Evolutionary conservation across 2,329 filamentous ascomycete species (phyloP), one percentile per base, ranked within the genome.

Genomic region (Fulvia fulva): DNA sequence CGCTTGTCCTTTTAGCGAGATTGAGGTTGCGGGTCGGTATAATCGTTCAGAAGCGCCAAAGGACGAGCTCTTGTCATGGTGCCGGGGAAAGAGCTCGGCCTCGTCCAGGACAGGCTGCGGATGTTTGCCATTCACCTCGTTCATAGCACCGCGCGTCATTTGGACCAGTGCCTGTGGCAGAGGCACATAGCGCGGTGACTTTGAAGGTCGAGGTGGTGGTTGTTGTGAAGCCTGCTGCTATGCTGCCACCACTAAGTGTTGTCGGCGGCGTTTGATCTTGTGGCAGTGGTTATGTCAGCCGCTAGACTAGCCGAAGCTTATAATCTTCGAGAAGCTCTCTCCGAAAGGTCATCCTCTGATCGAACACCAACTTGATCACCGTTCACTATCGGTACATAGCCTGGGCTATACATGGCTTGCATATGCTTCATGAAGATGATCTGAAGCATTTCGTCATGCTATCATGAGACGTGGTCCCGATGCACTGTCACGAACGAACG

Each of bases 71-170:
- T 62, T 61, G 52, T 62, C 55, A 43, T 56, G 52, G 47, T 62
- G 51, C 46, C 53, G 49, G 30, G 58, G 51, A 26, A 58, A 56
- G 22, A 58, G 44, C n/a, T 50, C 46, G 8, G 14, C 12, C 30
- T 51, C 54, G 34, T 53, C 54, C 16, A 59, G 54, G 41, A 67
- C 60, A 16, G 67, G 67, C 57, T 70, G 68, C 11, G 68, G 62
- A 51, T 67, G 65, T 54, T 68, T 69, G 51, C 60, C 63, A 43
- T 59, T 64, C 47, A 56, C 61, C 51, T 64, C 60, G 53, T 65
- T 58, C 44, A 59, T 63, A 22, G 61, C 64, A 32, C 58, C 64
- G 37, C 64, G 59, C 56, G 66, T 64, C 66, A 68, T 68, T 41
- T n/a, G 64, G 25, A 26, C 37, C 37, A 21, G 25, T 34, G 12